These are phyloP conservation scores for Boletus semigastroideus DNA, from an alignment of 1,284 basidiomycete genomes.

Conservation along the genomic window DNA sequence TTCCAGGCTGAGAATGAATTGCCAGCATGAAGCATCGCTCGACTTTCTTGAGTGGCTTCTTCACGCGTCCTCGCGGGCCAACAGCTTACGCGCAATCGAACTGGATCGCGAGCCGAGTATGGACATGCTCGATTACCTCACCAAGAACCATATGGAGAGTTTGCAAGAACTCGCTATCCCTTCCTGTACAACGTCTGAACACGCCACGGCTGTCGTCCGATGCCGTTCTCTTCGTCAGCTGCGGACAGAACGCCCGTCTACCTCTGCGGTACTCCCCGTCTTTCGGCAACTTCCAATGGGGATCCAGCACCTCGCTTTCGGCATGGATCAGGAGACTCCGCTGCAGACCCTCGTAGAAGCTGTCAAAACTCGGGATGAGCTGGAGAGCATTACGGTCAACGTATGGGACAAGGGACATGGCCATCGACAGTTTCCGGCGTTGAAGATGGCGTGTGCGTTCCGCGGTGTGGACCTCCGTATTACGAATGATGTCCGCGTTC, in stretches of 20 bases:
- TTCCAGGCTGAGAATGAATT: slow-evolving; percentile 56
- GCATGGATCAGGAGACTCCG: slow-evolving; percentile 53
- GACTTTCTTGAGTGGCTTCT: slow-evolving; percentile 70
- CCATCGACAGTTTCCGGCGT: slow-evolving; percentile 46
- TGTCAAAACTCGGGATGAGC: slow-evolving; percentile 40
- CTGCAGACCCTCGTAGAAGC: slow-evolving; percentile 52
- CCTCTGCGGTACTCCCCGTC: slow-evolving; percentile 38
- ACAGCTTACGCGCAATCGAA: slow-evolving; percentile 49
- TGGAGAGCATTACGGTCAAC: slow-evolving; percentile 48
- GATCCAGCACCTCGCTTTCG: slow-evolving; percentile 56
- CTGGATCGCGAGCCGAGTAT: slow-evolving; percentile 56
- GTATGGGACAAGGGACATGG: slow-evolving; percentile 46
- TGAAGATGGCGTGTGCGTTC: slow-evolving; percentile 57
- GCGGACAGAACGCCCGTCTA: slow-evolving; percentile 49
- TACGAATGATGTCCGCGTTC: slow-evolving; percentile 45
- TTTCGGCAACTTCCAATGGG: slow-evolving; percentile 49
- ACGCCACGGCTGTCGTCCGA: slow-evolving; percentile 43
- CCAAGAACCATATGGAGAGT: slow-evolving; percentile 45
- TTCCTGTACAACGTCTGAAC: slow-evolving; percentile 47
- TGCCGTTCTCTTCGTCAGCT: slow-evolving; percentile 53
- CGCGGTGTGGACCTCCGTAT: slow-evolving; percentile 49
- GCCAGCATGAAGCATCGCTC: slow-evolving; percentile 54
- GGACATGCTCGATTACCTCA: slow-evolving; percentile 52
- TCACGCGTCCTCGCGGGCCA: slow-evolving; percentile 47
- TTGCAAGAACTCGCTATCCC: slow-evolving; percentile 59